Conservation (phyloP, 176 grass and related monocot genomes). For the Metroxylon sagu region DNA sequence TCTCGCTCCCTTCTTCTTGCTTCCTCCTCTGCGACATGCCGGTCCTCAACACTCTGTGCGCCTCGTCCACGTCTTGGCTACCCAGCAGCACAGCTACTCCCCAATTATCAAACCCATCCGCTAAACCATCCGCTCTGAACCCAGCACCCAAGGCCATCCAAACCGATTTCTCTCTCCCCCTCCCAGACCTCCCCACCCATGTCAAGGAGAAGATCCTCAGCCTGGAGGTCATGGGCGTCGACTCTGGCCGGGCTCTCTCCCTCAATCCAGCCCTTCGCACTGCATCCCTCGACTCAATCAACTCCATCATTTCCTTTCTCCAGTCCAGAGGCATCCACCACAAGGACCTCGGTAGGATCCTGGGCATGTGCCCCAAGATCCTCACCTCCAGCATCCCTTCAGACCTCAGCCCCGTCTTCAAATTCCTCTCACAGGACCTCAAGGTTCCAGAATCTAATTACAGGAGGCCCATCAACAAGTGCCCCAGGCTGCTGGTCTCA, state of each 20-base stretch:
- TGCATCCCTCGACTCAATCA: slow-evolving; percentile 44
- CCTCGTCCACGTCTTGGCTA: background rate
- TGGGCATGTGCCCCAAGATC: slow-evolving; percentile 34
- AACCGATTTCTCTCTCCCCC: slow-evolving; percentile 15
- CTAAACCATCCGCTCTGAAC: slow-evolving; percentile 5
- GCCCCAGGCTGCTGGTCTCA: slow-evolving; percentile 49
- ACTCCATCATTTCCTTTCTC: slow-evolving; percentile 47
- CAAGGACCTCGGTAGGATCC: slow-evolving; percentile 36
- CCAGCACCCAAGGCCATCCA: slow-evolving; percentile 29
- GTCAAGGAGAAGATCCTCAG: slow-evolving; percentile 69
- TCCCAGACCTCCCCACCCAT: slow-evolving; percentile 35
- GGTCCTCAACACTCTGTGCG: slow-evolving; percentile 3
- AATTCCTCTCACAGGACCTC: slow-evolving; percentile 27
- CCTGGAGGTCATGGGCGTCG: slow-evolving; percentile 71
- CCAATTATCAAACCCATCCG: background rate
- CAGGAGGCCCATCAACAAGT: slow-evolving; percentile 15
- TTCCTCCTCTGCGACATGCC: slow-evolving; percentile 20
- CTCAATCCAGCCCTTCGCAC: slow-evolving; percentile 40
- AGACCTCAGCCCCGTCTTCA: slow-evolving; percentile 36
- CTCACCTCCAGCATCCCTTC: slow-evolving; percentile 35
- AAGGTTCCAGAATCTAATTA: slow-evolving; percentile 9
- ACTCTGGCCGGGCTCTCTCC: slow-evolving; percentile 39
- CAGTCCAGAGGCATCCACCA: slow-evolving; percentile 48
- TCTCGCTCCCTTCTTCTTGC: slow-evolving; percentile 14
- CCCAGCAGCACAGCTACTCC: background rate